Base-by-base conservation (phyloP, 345 rosid genomes). In the Chamaenerion angustifolium region DNA sequence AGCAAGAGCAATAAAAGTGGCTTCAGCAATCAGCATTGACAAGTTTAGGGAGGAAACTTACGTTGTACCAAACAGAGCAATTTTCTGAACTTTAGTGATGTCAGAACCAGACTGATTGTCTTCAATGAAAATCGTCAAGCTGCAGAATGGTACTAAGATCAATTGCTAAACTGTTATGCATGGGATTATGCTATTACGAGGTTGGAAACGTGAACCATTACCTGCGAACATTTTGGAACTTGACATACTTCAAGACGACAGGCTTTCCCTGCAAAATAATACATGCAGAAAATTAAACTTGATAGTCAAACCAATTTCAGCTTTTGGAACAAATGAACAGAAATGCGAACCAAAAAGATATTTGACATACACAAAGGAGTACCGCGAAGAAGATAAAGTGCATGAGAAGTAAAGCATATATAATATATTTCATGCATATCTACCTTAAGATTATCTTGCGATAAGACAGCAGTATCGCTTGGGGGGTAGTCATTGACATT, bases 201-300 rank as follows among this genome's bases (percentile, higher is more conserved):
- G 41, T 46, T 46, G n/a, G 42, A 8, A 9, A 43, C 5, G 17
- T 6, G 8, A 48, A 42, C 44, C 11, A 54, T 68, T 75, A 86
- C 94, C 98, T 90, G 18, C 92, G 89, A 64, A 86, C 95, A 75
- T 90, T 90, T 89, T 86, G 96, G 74, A 90, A 90, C 75, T 90
- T 90, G 44, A 90, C 98, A 64, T 79, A 92, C 64, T 82, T 92
- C 60, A 92, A 71, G 51, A 70, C 70, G 49, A 80, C 76, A 8
- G 96, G 95, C 67, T 80, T 78, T 27, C 87, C 98, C 98, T 87
- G 52, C 35, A 61, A 18, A 59, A 48, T 40, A 7, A 43, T 27
- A 55, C n/a, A 40, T 42, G 8, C 10, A 27, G n/a, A 40, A 4
- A 42, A 18, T 40, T 12, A 40, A 11, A 12, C n/a, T 10, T 23